Base-by-base conservation (phyloP, 2,329 filamentous ascomycete species). In the Fusarium abutilonis region DNA sequence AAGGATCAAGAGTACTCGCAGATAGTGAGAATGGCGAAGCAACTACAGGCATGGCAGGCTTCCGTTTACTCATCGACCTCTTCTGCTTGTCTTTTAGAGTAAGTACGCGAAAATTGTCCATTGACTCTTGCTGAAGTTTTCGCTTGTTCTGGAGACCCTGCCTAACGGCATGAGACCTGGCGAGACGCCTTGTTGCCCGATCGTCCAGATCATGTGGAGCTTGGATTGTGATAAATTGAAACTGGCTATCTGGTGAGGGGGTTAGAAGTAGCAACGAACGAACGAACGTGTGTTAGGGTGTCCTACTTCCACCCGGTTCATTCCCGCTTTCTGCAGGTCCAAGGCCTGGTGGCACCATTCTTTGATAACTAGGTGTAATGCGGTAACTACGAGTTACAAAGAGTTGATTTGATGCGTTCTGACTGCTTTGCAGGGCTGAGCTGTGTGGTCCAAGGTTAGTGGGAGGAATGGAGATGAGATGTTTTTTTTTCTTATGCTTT, bases 141-240 rank as follows among this genome's bases (percentile, higher is more conserved):
- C 68, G 23, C 31, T 70, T 70, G 0, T 46, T 66, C 8, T 59
- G 38, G 0, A 70, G 23, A 0, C 49, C 67, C 3, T 52, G 62
- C 1, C 47, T 50, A 2, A 70, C 55, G 0, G 68, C 68, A 39
- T 70, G 68, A 0, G 68, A 70, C 3, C 56, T 51, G 0, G 64
- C 68, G 0, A 57, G 13, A 2, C 64, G 66, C 32, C 26, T 57
- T 1, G 15, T 14, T 3, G 35, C 41, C 3, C 48, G 53, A 9
- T 61, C 43, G 1, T 42, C 56, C 5, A 9, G 23, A 11, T 36
- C 47, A 26, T 56, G 28, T 10, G 49, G 63, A 3, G 15, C 17
- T 1, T 42, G 41, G 2, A 61, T 14, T 9, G 64, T 32, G 1
- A 70, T 56, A 31, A 70, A 70, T 10, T 58, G 64, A 13, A 70